Conservation (phyloP, 176 grass and related monocot genomes). For the Zoysia pacifica region DNA sequence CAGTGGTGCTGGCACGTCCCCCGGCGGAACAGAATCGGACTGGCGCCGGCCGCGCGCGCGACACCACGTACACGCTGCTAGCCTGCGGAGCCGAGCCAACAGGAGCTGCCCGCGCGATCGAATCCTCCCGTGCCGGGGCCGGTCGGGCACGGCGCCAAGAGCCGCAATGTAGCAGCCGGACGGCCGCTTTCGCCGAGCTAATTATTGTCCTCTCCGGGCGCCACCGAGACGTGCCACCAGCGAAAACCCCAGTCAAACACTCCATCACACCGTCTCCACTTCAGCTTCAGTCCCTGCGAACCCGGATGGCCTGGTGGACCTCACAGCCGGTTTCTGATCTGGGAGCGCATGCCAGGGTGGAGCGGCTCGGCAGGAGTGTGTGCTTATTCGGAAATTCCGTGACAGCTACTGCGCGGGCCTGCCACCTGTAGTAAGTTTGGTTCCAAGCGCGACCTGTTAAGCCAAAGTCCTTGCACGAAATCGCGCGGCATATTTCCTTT, state of each 20-base stretch:
- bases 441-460: not conserved
- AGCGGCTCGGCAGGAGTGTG: not conserved
- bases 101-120: not conserved
- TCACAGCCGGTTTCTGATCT: not conserved
- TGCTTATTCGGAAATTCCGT: not conserved
- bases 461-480: not conserved
- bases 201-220: conserved; percentile 5
- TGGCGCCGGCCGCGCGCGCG: not conserved
- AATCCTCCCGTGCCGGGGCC: not conserved
- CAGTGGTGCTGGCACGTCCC: not conserved
- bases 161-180: not conserved
- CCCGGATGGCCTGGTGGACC: not conserved
- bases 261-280: conserved; percentile 4
- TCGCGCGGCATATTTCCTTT: not conserved
- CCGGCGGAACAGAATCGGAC: not conserved
- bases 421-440: not conserved
- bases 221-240: conserved; percentile 17
- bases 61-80: not conserved
- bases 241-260: conserved; percentile 33
- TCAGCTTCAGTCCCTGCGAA: conserved; percentile 5
- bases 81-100: not conserved
- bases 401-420: not conserved
- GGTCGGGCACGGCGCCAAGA: not conserved
- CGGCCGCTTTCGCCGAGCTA: conserved; percentile 14
- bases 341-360: not conserved